Percentiles rank a stretch among this genome's conserved stretches.
Evolutionary conservation across 768 basidiomycete genomes (phyloP).

Genomic region (Boletellus ananiceps): DNA sequence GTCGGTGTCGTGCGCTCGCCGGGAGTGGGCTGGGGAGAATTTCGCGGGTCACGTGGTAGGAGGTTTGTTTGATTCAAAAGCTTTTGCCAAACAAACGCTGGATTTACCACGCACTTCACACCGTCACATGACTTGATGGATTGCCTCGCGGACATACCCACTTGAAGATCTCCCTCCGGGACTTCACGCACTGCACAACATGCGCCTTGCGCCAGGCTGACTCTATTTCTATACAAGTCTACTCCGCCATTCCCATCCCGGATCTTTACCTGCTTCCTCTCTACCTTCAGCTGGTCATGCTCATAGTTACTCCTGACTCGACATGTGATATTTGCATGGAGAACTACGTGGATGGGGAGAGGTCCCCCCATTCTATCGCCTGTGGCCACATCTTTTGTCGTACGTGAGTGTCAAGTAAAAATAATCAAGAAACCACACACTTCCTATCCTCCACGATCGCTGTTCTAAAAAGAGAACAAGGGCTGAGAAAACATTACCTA

Average conservation of each 20-base stretch:
- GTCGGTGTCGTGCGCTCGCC: no score
- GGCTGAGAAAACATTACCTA: neutral
- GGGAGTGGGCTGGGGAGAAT: neutral
- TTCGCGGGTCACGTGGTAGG: neutral
- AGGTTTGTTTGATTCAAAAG: slow-evolving; percentile 17
- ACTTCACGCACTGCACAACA: neutral
- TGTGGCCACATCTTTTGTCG: slow-evolving; percentile 16
- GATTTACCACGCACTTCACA: no score
- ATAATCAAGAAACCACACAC: no score
- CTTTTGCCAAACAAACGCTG: slow-evolving; percentile 19
- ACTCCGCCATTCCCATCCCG: neutral
- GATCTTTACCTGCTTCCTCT: neutral
- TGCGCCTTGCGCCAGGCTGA: neutral
- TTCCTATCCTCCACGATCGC: no score
- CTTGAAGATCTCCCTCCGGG: neutral
- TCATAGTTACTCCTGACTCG: slow-evolving; percentile 8
- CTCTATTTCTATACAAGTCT: no score
- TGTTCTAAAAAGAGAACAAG: no score
- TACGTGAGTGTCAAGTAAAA: neutral
- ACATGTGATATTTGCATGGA: slow-evolving; percentile 15
- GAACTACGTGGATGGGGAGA: neutral
- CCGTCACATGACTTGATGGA: neutral
- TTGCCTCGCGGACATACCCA: neutral
- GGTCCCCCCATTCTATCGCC: slow-evolving; percentile 2
- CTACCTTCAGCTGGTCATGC: neutral